Evolutionary conservation across 108 stramenopile genomes (phyloP).

Genomic region (Discostella pseudostelligera): DNA sequence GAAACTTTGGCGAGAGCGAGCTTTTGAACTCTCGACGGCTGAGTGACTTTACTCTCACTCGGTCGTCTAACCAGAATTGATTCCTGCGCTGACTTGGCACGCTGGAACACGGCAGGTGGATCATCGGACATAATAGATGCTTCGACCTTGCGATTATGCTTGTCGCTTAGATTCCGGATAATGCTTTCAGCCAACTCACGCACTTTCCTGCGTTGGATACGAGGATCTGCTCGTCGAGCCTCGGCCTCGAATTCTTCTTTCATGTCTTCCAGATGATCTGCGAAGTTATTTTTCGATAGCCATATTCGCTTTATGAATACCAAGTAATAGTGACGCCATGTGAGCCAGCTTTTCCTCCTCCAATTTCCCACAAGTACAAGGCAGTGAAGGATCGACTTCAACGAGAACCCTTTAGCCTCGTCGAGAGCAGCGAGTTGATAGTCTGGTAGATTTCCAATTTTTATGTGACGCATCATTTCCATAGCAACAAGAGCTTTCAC

Average conservation of each 20-base stretch:
- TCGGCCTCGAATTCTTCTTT: constrained; percentile 23
- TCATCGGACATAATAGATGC: constrained; percentile 55
- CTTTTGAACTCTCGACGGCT: constrained; percentile 41
- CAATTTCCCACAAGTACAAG: constrained; percentile 16
- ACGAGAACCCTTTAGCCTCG: constrained; percentile 16
- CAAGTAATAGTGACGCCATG: constrained; percentile 33
- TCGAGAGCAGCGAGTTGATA: constrained; percentile 68
- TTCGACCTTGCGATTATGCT: constrained; percentile 22
- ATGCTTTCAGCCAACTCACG: constrained; percentile 66
- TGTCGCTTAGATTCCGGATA: constrained; percentile 42
- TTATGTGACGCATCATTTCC: constrained; percentile 85
- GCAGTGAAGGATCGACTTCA: constrained; percentile 34
- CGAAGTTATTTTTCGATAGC: constrained; percentile 20
- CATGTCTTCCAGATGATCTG: constrained; percentile 27
- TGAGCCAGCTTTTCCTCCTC: constrained; percentile 28
- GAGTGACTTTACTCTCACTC: constrained; percentile 16
- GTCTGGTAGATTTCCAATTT: constrained; percentile 70
- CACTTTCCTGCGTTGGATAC: constrained; percentile 55
- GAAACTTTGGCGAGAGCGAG: constrained; percentile 56
- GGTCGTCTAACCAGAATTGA: constrained; percentile 45
- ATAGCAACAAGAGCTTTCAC: constrained; percentile 75
- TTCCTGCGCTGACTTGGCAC: constrained; percentile 59
- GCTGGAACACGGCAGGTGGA: constrained; percentile 68
- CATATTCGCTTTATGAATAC: constrained; percentile 22
- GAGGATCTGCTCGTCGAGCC: constrained; percentile 32